Percentiles rank a stretch among this genome's conserved stretches.
phyloP scores from a whole-genome alignment of 768 basidiomycete species.

The Pleurotus sapidus region DNA sequence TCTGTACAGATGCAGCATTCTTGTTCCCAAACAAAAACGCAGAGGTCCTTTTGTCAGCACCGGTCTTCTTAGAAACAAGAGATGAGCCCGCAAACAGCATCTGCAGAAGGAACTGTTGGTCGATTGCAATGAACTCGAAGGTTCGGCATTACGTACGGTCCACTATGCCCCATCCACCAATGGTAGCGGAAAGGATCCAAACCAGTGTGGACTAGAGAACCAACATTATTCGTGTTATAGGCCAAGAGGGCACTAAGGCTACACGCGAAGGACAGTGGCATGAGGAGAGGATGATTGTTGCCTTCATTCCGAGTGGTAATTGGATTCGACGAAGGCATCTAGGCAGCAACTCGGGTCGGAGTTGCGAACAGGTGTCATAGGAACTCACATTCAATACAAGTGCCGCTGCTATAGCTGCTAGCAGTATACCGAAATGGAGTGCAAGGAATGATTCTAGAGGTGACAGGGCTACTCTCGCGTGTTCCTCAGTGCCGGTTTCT shows the following conservation, averaged over 20 bases:
- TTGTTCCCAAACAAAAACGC: conserved; percentile 79
- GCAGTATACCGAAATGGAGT: conserved; percentile 61
- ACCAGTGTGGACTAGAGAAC: conserved; percentile 53
- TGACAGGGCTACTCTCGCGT: conserved; percentile 42
- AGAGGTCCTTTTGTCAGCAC: conserved; percentile 80
- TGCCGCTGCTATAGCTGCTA: conserved; percentile 51
- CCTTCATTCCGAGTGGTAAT: conserved; percentile 22
- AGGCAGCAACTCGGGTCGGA: conserved; percentile 1
- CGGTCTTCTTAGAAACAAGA: conserved; percentile 65
- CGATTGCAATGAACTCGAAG: conserved; percentile 6
- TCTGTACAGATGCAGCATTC: conserved; percentile 57
- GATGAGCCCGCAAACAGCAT: conserved; percentile 59
- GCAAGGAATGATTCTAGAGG: conserved; percentile 69
- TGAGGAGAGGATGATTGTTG: conserved; percentile 60
- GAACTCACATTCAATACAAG: conserved; percentile 57
- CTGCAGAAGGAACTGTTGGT: conserved; percentile 28
- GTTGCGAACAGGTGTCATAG: conserved; percentile 5
- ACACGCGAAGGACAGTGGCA: conserved; percentile 54
- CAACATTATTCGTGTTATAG: conserved; percentile 59
- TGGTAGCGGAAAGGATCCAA: conserved; percentile 43
- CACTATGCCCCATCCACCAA: conserved; percentile 71
- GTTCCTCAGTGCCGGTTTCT: conserved; percentile 33
- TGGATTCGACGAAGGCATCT: conserved; percentile 47
- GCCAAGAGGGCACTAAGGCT: conserved; percentile 58
- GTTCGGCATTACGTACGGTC: conserved; percentile 46